Evolutionary conservation across 768 basidiomycete genomes (phyloP), one percentile per base, ranked within the genome.

Genomic region (Rhizopogon sp.): DNA sequence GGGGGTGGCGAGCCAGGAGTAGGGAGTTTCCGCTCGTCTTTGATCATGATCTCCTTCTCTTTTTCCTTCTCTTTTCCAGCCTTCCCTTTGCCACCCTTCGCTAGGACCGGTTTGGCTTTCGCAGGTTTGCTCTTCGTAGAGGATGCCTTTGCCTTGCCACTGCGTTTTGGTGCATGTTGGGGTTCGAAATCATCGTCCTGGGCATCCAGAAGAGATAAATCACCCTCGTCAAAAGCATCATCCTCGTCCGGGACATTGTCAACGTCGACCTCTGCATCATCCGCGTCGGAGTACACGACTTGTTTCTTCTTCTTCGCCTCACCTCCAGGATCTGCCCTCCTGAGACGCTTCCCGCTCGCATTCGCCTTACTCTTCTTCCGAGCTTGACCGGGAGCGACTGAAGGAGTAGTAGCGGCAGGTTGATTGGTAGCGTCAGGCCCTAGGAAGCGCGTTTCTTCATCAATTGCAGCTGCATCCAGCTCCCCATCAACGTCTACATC

Each of bases 401-500:
- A 10, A 33, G 37, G 39, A 60, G 46, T 20, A n/a, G 31, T 35
- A 33, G 17, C 20, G 20, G 14, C 9, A 16, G 40, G 33, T 5
- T 22, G 33, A 5, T 33, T 14, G 3, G 11, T 42, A 20, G 31
- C n/a, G 6, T 56, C 56, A 39, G 56, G 53, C 9, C 57, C 16
- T 50, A 66, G 61, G 57, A 69, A 69, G 20, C 60, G 66, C 28
- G 49, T 54, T 35, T 69, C 64, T n/a, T 56, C 56, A 25, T 25
- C 40, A 28, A 16, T 43, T 17, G 55, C 52, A 37, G 41, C 54
- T n/a, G 60, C 58, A 59, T 62, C 74, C 1, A 72, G 66, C 13
- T 82, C 80, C 44, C 70, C 63, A 47, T 75, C 70, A 31, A 65
- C 68, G 31, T 76, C 71, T 13, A 73, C 66, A 35, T 74, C 63